Conservation (phyloP, 2,329 filamentous ascomycete genomes). For the Hypoxylon sp. region DNA sequence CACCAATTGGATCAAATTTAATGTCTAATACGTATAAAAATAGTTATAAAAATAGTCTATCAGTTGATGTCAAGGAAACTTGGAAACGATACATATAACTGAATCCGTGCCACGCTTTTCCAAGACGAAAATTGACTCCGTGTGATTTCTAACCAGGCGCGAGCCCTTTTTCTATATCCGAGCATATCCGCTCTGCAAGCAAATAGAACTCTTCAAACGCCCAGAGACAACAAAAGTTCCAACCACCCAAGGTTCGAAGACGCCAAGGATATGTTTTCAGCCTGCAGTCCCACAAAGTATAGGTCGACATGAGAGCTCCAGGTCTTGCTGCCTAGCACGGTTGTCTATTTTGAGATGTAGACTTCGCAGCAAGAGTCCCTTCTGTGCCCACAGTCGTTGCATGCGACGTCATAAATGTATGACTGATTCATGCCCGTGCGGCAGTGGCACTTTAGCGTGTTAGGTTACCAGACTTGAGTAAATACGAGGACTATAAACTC, state of each 20-base stretch:
- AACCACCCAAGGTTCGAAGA: not conserved
- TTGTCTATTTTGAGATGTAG: conserved; percentile 31
- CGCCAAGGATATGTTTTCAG: conserved; percentile 14
- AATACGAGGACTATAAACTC: conserved; percentile 1
- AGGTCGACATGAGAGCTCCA: not conserved
- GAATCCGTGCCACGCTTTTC: conserved; percentile 21
- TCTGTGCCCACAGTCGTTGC: conserved; percentile 27
- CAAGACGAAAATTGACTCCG: conserved; percentile 12
- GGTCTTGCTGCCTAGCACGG: conserved; percentile 1
- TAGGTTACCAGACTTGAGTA: conserved; percentile 16
- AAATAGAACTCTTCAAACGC: conserved; percentile 14
- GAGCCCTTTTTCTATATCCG: conserved; percentile 29
- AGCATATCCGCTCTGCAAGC: conserved; percentile 5
- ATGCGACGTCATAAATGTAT: conserved; percentile 19
- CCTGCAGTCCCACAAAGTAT: not conserved
- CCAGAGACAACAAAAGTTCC: conserved; percentile 5
- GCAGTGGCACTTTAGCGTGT: conserved; percentile 44
- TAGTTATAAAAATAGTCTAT: conserved; percentile 15
- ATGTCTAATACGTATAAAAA: not conserved
- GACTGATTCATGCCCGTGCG: conserved; percentile 33
- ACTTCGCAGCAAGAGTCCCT: conserved; percentile 18
- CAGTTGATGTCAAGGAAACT: conserved; percentile 22
- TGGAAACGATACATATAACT: conserved; percentile 21
- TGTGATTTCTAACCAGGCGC: conserved; percentile 16
- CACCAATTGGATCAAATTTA: conserved; percentile 1